Conservation (phyloP, 495 filamentous ascomycete genomes). For the Barbatosphaeria neglecta region DNA sequence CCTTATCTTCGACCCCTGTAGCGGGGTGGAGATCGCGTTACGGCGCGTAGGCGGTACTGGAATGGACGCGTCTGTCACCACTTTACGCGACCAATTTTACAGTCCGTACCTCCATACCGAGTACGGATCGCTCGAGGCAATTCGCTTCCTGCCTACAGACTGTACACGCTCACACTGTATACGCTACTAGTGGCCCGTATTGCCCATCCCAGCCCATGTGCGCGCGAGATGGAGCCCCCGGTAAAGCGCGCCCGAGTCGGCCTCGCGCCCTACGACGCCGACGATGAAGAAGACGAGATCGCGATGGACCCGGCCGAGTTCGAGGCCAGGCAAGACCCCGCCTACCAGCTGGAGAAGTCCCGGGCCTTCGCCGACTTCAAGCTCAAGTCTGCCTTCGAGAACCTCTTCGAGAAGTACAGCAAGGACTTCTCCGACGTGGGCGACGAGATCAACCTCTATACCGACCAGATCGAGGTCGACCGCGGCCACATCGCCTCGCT, state of each 20-base stretch:
- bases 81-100: not conserved
- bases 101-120: not conserved
- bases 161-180: no score
- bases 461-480: slow-evolving; percentile 69
- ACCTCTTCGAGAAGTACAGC: slow-evolving; percentile 80
- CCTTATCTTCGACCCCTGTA: no score
- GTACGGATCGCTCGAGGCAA: not conserved
- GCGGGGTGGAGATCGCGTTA: no score
- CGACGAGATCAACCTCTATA: slow-evolving; percentile 70
- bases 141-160: no score
- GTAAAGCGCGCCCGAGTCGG: slow-evolving; percentile 45
- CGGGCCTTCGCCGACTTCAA: slow-evolving; percentile 49
- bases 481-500: slow-evolving; percentile 69
- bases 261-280: slow-evolving; percentile 22
- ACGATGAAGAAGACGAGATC: slow-evolving; percentile 31
- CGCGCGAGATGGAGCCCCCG: slow-evolving; percentile 41
- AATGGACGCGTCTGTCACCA: not conserved
- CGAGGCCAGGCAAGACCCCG: slow-evolving; percentile 31
- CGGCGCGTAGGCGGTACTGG: not conserved
- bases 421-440: slow-evolving; percentile 69
- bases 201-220: no score
- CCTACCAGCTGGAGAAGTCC: slow-evolving; percentile 43
- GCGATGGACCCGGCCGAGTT: slow-evolving; percentile 27
- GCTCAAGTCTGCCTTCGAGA: slow-evolving; percentile 71
- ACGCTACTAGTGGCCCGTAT: no score